These are phyloP conservation scores for Kuraishia capsulata DNA, from an alignment of 805 yeast genomes.

Conservation along the genomic window DNA sequence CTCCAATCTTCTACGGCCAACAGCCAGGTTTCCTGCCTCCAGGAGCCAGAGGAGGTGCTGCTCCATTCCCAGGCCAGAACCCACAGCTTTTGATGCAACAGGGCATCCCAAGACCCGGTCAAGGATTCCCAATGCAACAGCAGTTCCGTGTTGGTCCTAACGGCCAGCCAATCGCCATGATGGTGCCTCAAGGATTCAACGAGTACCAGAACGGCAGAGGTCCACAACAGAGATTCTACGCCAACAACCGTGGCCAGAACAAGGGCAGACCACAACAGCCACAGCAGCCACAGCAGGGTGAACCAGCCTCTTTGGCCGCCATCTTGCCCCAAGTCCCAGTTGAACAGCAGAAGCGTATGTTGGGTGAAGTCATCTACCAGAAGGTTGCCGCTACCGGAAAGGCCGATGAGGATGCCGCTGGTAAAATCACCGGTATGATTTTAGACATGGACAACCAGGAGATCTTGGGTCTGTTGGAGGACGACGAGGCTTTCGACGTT, in stretches of 20 bases:
- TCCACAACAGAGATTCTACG: conserved; percentile 34
- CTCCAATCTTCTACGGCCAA: conserved; percentile 81
- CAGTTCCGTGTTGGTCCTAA: conserved; percentile 70
- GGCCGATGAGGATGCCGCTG: conserved; percentile 93
- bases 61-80: conserved; percentile 61
- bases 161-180: conserved; percentile 77
- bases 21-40: conserved; percentile 75
- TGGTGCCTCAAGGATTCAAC: conserved; percentile 76
- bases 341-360: conserved; percentile 92
- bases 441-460: conserved; percentile 90
- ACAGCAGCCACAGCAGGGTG: conserved; percentile 8
- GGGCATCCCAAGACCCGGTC: conserved; percentile 57
- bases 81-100: conserved; percentile 68
- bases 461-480: conserved; percentile 80
- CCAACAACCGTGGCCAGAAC: conserved; percentile 27
- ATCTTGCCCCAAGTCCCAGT: conserved; percentile 58
- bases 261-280: conserved; percentile 13
- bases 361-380: conserved; percentile 96
- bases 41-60: conserved; percentile 59
- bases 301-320: conserved; percentile 42
- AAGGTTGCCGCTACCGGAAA: conserved; percentile 80
- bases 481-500: conserved; percentile 80
- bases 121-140: conserved; percentile 47
- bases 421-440: conserved; percentile 98
- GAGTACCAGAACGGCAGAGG: conserved; percentile 46